Base-by-base conservation (phyloP, 352 stramenopile species). In the Phytophthora pluvialis region DNA sequence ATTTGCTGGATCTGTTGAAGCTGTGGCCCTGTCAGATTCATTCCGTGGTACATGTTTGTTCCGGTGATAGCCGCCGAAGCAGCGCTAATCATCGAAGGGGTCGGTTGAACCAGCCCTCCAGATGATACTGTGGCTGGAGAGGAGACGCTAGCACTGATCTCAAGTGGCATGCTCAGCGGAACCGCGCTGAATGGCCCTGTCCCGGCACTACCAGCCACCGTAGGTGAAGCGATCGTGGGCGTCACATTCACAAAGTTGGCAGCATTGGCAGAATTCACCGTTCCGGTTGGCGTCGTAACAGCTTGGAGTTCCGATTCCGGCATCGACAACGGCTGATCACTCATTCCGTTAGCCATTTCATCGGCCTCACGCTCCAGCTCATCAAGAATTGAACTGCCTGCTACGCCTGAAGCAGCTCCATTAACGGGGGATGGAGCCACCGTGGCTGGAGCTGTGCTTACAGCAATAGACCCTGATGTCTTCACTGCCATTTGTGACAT, bases 1-100 rank as follows among this genome's bases (percentile, higher is more conserved):
- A 95, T 79, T 47, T 94, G 87, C 57, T 95, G 86, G 16, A 95
- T 88, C 54, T 95, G 86, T 45, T 94, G 88, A 16, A 95, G 67
- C 56, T 95, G 88, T 12, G 86, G 70, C 5, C 72, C 77, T 5
- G 83, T 91, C 43, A 94, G 29, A 59, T 89, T 92, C 83, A 94
- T 94, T 31, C 80, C 82, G 21, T 89, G 78, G 35, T 94, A 94
- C 67, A 91, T 70, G 26, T 83, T 81, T 5, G 78, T 51, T 1
- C 53, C 73, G n/a, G 74, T 54, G 4, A 70, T 51, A 7, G 64
- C 49, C 13, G 78, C 61, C 11, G 81, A 50, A 31, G 75, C 67
- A 21, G 68, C 57, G 29, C 73, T 82, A 56, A 84, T 74, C 29
- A 78, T 77, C 10, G 73, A 54, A 8, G 73, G 73, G 38, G 67